Evolutionary conservation across 2,329 filamentous ascomycete genomes (phyloP).

Genomic region (Arthrinium phaeospermum): DNA sequence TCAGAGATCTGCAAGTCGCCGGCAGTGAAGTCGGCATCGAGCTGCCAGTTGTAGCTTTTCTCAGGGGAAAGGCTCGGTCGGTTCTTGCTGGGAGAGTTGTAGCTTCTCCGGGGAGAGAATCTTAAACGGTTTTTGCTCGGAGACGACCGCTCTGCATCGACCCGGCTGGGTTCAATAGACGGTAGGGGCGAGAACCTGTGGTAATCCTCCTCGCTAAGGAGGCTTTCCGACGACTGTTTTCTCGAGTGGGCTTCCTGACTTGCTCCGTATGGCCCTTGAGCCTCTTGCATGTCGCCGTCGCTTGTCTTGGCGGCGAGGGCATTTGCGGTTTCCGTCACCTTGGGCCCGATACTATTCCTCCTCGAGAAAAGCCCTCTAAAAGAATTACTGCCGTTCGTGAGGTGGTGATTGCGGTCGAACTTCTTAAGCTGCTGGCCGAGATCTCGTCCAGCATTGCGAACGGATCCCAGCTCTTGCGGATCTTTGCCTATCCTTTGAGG

Average conservation of each 20-base stretch:
- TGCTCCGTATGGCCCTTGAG: neutral
- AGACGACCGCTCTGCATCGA: neutral
- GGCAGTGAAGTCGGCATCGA: conserved; percentile 64
- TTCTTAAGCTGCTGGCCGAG: conserved; percentile 5
- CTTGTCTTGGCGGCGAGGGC: conserved; percentile 11
- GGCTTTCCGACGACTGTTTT: conserved; percentile 10
- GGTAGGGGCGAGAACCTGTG: conserved; percentile 18
- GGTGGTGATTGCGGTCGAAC: conserved; percentile 16
- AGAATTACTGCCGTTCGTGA: neutral
- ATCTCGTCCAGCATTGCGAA: conserved; percentile 2
- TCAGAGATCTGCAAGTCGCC: conserved; percentile 60
- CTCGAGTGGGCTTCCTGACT: conserved; percentile 2
- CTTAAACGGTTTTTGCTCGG: neutral
- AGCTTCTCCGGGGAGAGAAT: conserved; percentile 56
- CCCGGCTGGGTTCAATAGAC: conserved; percentile 6
- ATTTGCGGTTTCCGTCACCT: conserved; percentile 16
- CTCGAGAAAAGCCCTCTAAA: conserved; percentile 3
- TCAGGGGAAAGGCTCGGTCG: conserved; percentile 46
- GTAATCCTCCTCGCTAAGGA: conserved; percentile 14
- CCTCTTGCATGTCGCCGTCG: neutral
- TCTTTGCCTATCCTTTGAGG: neutral
- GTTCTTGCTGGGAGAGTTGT: conserved; percentile 36
- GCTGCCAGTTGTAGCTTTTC: conserved; percentile 60
- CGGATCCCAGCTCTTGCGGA: neutral
- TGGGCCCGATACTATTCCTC: conserved; percentile 14